Percentiles rank a stretch among this genome's conserved stretches.
phyloP scores from a whole-genome alignment of 805 yeast species.

The Barnettozyma californica region DNA sequence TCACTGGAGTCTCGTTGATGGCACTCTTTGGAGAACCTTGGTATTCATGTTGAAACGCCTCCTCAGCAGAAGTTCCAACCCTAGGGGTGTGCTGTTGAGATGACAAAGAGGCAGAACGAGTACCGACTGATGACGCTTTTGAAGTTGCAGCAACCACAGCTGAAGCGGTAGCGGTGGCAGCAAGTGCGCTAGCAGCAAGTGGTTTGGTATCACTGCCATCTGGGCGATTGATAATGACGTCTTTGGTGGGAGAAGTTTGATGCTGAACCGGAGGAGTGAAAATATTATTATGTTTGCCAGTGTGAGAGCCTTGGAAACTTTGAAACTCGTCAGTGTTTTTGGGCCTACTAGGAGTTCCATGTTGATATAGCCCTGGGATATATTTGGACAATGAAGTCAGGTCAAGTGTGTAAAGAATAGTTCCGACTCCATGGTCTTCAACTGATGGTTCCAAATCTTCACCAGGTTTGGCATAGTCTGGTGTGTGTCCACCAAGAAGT shows the following conservation, averaged over 20 bases:
- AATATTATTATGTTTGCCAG: slow-evolving; percentile 13
- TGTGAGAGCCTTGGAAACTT: slow-evolving; percentile 10
- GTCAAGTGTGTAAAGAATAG: slow-evolving; percentile 61
- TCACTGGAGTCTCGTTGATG: not conserved
- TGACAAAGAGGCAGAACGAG: not conserved
- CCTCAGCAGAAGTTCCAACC: not conserved
- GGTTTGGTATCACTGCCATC: slow-evolving; percentile 3
- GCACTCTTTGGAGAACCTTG: not conserved
- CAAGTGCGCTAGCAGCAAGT: too few species aligned
- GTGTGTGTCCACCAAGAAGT: slow-evolving; percentile 89
- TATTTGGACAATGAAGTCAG: slow-evolving; percentile 31
- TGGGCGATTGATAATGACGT: slow-evolving; percentile 9
- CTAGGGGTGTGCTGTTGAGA: not conserved
- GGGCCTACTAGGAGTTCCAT: slow-evolving; percentile 30
- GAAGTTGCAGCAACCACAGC: slow-evolving; percentile 7
- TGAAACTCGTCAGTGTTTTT: slow-evolving; percentile 17
- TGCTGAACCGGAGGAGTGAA: slow-evolving; percentile 24
- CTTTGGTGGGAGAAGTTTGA: slow-evolving; percentile 13
- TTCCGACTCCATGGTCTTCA: slow-evolving; percentile 49
- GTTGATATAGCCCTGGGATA: slow-evolving; percentile 32
- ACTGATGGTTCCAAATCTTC: slow-evolving; percentile 50
- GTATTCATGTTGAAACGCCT: not conserved
- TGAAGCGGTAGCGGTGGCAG: slow-evolving; percentile 3
- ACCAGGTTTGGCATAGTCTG: slow-evolving; percentile 52
- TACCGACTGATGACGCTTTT: not conserved